Percentiles rank a stretch among this genome's conserved stretches.
phyloP scores from a whole-genome alignment of 2,329 filamentous ascomycete species.

The Talaromyces albobiverticillius region DNA sequence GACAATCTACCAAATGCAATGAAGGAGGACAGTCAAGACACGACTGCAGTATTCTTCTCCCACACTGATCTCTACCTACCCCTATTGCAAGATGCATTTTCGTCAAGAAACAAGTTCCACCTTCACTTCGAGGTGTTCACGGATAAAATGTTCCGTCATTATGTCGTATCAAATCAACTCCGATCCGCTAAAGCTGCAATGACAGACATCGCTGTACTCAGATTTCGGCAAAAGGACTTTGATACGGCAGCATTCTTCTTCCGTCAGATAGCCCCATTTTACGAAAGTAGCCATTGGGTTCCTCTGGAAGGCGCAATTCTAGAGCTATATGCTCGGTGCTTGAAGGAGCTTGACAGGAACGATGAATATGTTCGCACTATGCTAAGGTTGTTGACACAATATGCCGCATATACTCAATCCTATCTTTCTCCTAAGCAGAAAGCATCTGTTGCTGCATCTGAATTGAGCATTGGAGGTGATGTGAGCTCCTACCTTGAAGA shows the following conservation, averaged over 20 bases:
- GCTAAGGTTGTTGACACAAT: slow-evolving; percentile 59
- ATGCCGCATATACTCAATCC: slow-evolving; percentile 32
- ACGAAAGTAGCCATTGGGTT: slow-evolving; percentile 74
- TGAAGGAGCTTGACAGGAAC: slow-evolving; percentile 70
- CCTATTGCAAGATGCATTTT: slow-evolving; percentile 60
- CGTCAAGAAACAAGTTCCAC: slow-evolving; percentile 63
- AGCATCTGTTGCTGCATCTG: slow-evolving; percentile 28
- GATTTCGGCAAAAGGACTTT: slow-evolving; percentile 73
- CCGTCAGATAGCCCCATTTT: slow-evolving; percentile 72
- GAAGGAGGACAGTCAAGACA: background rate
- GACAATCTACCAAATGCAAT: slow-evolving; percentile 18
- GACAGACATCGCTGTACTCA: slow-evolving; percentile 81
- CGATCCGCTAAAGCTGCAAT: slow-evolving; percentile 75
- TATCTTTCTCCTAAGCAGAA: slow-evolving; percentile 29
- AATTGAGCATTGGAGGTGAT: slow-evolving; percentile 28
- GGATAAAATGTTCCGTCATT: slow-evolving; percentile 78
- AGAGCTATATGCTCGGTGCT: slow-evolving; percentile 77
- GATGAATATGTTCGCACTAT: slow-evolving; percentile 77
- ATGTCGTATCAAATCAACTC: slow-evolving; percentile 71
- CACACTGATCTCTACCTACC: slow-evolving; percentile 51
- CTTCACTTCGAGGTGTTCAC: slow-evolving; percentile 73
- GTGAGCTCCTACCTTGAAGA: slow-evolving; percentile 36
- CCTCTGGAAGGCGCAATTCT: slow-evolving; percentile 79
- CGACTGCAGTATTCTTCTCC: background rate
- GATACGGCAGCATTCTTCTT: slow-evolving; percentile 73